Percentiles rank a stretch among this genome's conserved stretches.
phyloP scores from a whole-genome alignment of 2,329 filamentous ascomycete genomes.

The Xylariales sp. region DNA sequence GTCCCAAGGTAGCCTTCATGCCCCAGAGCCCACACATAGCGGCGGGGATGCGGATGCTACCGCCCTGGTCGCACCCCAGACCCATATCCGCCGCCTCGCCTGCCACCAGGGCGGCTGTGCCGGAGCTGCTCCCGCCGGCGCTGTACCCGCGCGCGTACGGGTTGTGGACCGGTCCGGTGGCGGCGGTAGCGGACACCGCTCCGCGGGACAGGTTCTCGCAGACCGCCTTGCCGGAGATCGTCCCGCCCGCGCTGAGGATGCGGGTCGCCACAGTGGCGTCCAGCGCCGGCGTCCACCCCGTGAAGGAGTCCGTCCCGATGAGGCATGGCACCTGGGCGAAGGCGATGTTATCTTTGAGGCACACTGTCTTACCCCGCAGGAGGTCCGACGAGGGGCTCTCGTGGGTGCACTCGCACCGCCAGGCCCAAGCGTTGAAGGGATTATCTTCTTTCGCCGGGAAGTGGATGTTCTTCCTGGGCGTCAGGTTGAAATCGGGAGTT shows the following conservation, averaged over 20 bases:
- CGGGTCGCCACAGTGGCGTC: conserved; percentile 42
- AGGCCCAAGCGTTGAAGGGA: conserved; percentile 36
- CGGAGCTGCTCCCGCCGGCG: conserved; percentile 42
- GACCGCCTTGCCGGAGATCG: conserved; percentile 34
- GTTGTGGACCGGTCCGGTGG: conserved; percentile 43
- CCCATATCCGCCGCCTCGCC: conserved; percentile 24
- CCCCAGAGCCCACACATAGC: conserved; percentile 27
- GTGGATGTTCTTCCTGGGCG: conserved; percentile 20
- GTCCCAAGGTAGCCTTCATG: conserved; percentile 25
- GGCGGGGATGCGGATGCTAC: conserved; percentile 28
- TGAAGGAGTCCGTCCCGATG: conserved; percentile 35
- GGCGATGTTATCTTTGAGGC: conserved; percentile 43
- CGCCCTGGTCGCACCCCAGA: conserved; percentile 29
- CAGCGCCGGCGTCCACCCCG: conserved; percentile 29
- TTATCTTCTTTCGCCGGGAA: conserved; percentile 28
- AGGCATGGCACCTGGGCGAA: conserved; percentile 38
- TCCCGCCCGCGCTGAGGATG: conserved; percentile 36
- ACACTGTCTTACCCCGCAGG: conserved; percentile 1
- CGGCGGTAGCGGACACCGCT: conserved; percentile 36
- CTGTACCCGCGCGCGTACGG: conserved; percentile 39
- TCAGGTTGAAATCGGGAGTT: conserved; percentile 11
- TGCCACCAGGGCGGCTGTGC: conserved; percentile 37
- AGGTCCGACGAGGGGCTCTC: conserved; percentile 18
- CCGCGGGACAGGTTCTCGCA: conserved; percentile 44
- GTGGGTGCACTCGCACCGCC: conserved; percentile 31